Base-by-base conservation (phyloP, 352 stramenopile genomes). In the Phytophthora quininea region DNA sequence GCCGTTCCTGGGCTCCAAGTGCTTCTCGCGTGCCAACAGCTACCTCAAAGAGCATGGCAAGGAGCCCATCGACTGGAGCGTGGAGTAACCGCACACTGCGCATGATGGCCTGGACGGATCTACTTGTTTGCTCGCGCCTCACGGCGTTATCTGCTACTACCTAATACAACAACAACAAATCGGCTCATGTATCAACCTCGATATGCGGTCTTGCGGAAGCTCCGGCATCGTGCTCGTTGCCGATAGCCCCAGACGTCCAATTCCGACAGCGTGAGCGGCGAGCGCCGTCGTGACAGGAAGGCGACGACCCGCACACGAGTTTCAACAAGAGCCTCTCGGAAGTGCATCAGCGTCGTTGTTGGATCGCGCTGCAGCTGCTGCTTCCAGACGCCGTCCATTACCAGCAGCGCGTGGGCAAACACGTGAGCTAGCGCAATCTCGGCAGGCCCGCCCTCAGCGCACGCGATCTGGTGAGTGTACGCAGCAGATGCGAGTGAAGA, bases 1-100 rank as follows among this genome's bases (percentile, higher is more conserved):
- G 51, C 97, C 97, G 2, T 99, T 99, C 78, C 92, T 99, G 54
- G 96, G 96, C 51, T 98, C 90, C 47, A 92, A 89, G 64, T 99
- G 87, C 60, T 97, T 97, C 65, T 96, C 89, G 46, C 79, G 79
- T 55, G 84, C 89, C 61, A 97, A 97, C 54, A 76, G 60, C 45
- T 95, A 94, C 60, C 73, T 97, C 29, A 64, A 76, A 61, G 56
- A 88, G 53, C 72, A 95, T 57, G 85, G 82, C 54, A 94, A 95
- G 64, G 75, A 92, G 35, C 78, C 88, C 5, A 94, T 97, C 47
- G 75, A 97, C 71, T 97, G 90, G 90, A 91, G 70, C 40, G 73
- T 90, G n/a, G 53, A 75, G 37, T 83, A 71, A 69, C 50, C 19
- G 15, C 29, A 15, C 24, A 49, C 19, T 24, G 19, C 37, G 50